A percentile compares a stretch with the other conserved stretches of the same genome.
Evolutionary conservation across 208 protist species (phyloP).

Genomic region (Crithidia sp.): DNA sequence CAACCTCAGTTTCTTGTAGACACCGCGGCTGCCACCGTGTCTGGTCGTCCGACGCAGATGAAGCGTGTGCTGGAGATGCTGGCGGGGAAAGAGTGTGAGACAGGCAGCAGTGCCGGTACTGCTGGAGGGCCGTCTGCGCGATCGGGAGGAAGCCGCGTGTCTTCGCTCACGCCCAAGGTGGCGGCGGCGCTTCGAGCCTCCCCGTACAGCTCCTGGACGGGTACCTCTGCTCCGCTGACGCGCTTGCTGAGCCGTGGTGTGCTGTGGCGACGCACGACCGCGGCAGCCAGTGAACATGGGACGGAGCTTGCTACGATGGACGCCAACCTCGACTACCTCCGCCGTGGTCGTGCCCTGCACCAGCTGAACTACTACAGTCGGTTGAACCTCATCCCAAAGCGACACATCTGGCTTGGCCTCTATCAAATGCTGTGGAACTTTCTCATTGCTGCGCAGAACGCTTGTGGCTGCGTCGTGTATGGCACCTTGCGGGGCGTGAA

Average conservation of each 20-base stretch:
- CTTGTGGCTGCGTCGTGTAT: constrained; percentile 59
- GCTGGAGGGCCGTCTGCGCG: no score
- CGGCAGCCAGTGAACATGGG: neutral
- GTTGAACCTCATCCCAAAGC: constrained; percentile 78
- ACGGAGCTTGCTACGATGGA: constrained; percentile 42
- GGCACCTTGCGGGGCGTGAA: constrained; percentile 41
- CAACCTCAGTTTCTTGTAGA: constrained; percentile 67
- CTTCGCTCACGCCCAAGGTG: neutral
- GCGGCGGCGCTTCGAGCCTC: constrained; percentile 22
- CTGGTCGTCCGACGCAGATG: constrained; percentile 53
- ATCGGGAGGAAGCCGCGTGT: neutral
- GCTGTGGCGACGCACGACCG: constrained; percentile 11
- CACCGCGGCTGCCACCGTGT: constrained; percentile 38
- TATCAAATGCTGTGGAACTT: constrained; percentile 76
- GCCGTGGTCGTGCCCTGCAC: constrained; percentile 55
- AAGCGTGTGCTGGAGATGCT: constrained; percentile 34
- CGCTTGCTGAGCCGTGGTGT: constrained; percentile 9
- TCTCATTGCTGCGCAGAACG: constrained; percentile 59
- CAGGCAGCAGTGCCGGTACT: no score
- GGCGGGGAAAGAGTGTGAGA: neutral
- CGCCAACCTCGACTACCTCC: constrained; percentile 72
- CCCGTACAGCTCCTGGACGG: constrained; percentile 20
- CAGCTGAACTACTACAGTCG: constrained; percentile 83
- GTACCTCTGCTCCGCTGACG: constrained; percentile 13
- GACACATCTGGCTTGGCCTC: constrained; percentile 61